These are phyloP conservation scores for Tinospora cordifolia DNA, from an alignment of 164 flowering plant genomes.

Conservation along the genomic window DNA sequence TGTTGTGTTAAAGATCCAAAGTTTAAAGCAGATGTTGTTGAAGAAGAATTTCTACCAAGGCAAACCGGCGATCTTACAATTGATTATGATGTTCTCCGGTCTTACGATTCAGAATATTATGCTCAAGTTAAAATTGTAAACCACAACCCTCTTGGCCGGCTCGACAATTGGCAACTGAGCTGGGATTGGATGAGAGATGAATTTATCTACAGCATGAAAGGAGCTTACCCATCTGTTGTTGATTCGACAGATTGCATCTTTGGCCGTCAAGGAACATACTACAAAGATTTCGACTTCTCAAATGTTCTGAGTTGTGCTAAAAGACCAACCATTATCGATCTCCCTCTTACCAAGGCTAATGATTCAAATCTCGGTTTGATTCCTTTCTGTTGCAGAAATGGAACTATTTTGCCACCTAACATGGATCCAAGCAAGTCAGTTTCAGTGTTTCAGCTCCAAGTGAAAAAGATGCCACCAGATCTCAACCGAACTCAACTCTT, in stretches of 20 bases:
- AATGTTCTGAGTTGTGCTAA: slow-evolving; percentile 38
- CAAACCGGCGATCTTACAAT: slow-evolving; percentile 54
- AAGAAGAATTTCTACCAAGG: slow-evolving; percentile 34
- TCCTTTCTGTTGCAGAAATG: slow-evolving; percentile 49
- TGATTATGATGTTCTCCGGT: slow-evolving; percentile 44
- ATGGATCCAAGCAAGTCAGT: slow-evolving; percentile 47
- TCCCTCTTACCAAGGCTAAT: slow-evolving; percentile 36
- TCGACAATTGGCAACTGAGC: slow-evolving; percentile 49
- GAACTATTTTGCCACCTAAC: slow-evolving; percentile 42
- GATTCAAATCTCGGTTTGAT: slow-evolving; percentile 41
- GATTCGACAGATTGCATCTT: slow-evolving; percentile 38
- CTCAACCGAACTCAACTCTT: slow-evolving; percentile 32
- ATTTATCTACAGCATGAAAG: slow-evolving; percentile 44
- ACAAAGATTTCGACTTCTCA: slow-evolving; percentile 37
- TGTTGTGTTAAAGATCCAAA: slow-evolving; percentile 46
- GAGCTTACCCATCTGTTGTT: slow-evolving; percentile 41
- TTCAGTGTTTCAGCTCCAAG: slow-evolving; percentile 43
- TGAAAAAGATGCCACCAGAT: slow-evolving; percentile 57
- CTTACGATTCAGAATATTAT: slow-evolving; percentile 39
- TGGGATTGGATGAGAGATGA: slow-evolving; percentile 64
- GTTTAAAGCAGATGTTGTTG: slow-evolving; percentile 21
- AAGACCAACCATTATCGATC: slow-evolving; percentile 45
- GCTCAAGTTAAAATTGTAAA: slow-evolving; percentile 59
- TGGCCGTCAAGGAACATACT: slow-evolving; percentile 38
- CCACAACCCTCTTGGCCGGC: slow-evolving; percentile 49